Evolutionary conservation across 1,139 yeast genomes (phyloP), one percentile per base, ranked within the genome.

Genomic region (Lodderomyces metapsilosis): DNA sequence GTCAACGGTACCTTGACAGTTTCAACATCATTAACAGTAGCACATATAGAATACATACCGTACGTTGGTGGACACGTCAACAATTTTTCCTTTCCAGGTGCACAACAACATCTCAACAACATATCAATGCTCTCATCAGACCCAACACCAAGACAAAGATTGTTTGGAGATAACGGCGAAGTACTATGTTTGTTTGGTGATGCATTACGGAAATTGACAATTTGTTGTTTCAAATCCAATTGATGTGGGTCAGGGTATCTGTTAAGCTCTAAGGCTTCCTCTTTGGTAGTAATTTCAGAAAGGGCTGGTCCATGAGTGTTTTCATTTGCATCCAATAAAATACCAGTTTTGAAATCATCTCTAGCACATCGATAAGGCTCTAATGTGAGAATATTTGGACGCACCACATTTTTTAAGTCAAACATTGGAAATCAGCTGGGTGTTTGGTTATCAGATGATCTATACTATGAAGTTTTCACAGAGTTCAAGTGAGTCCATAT

Each of bases 201-300:
- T 2, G 58, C 49, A 57, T 87, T 88, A 52, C 99, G 76, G 57
- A 84, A 84, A 32, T 78, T 69, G 39, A 86, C 80, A 39, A 92
- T 71, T 50, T 82, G 82, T 48, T 76, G 67, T 59, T 94, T 92
- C 54, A 92, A 74, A 25, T 75, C 84, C n/a, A 74, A 50, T 58
- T 92, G 98, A 62, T 91, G 97, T 8, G 99, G 99, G 55, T 92
- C 98, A 8, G 98, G 98, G 59, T 92, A 92, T 56, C 98, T 74
- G 67, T 92, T 84, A 54, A 92, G 76, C 40, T 82, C 83, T 50
- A 78, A 59, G 1, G 47, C 43, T 34, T 45, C 43, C 43, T 69
- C 76, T 9, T 50, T 51, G 3, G 46, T 43, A 1, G 64, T 52
- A 11, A 62, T 37, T 6, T 49, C 27, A 1, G 59, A 41, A 16